Evolutionary conservation across 2,329 filamentous ascomycete genomes (phyloP), one percentile per base, ranked within the genome.

Genomic region (Pezicula carpinea): DNA sequence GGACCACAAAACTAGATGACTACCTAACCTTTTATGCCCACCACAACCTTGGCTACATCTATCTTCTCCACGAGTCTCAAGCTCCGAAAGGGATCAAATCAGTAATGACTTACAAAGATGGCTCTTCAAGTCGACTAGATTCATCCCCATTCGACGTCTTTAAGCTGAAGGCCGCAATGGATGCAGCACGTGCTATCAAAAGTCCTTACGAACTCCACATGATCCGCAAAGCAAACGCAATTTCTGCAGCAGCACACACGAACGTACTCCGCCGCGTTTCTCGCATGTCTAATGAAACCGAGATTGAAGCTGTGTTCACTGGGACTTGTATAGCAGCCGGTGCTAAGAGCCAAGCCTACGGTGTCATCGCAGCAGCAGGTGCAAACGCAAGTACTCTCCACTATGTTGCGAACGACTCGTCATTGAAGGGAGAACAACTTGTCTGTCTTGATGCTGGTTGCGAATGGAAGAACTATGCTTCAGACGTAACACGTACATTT

Each of bases 401-500:
- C 67, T 99, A 99, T 65, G 77, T 79, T 36, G 80, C 77, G 44
- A 97, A 99, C 63, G 76, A 95, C 59, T 77, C 86, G 57, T 68
- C 82, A 1, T 77, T 97, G 15, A 69, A 70, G 3, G 81, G 83
- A 21, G 78, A 83, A 48, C 81, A 91, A 60, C 75, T 91, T 23
- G 71, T 97, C 26, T 83, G 95, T 17, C 73, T 99, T 4, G 92
- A 99, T 63, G 91, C 92, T 1, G 91, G 89, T 2, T 86, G 83
- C 55, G 92, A 97, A 66, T 95, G 83, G 68, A 70, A 82, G 41
- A 84, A 86, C 57, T 97, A 99, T 64, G 89, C 89, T 23, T 87
- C 86, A 48, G 92, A 97, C 65, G 82, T 97, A 22, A 97, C 93
- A 0, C 81, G 92, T 32, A 93, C 91, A 0, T 82, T 96, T 55